These are phyloP conservation scores for Fusarium brachygibbosum DNA, from an alignment of 2,329 filamentous ascomycete species.

Conservation along the genomic window DNA sequence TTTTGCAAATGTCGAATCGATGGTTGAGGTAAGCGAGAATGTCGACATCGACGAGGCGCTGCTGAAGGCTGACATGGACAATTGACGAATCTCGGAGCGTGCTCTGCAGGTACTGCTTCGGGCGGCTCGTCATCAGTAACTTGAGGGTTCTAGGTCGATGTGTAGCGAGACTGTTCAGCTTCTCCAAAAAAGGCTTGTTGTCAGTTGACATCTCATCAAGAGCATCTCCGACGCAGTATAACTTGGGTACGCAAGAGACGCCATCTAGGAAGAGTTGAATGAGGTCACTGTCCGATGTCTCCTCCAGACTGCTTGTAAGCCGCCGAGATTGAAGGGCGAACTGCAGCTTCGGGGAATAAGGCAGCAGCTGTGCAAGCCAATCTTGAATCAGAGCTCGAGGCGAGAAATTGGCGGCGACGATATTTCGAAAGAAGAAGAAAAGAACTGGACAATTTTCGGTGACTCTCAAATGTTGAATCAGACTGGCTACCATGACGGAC, in stretches of 20 bases:
- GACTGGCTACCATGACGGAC: constrained; percentile 42
- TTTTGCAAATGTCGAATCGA: constrained; percentile 26
- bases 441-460: constrained; percentile 39
- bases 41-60: constrained; percentile 40
- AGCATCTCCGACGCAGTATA: constrained; percentile 44
- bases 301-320: constrained; percentile 23
- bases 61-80: constrained; percentile 42
- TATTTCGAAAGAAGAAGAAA: constrained; percentile 47
- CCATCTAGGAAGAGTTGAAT: constrained; percentile 41
- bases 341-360: constrained; percentile 39
- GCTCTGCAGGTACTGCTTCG: constrained; percentile 40
- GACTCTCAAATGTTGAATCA: constrained; percentile 40
- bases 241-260: constrained; percentile 23
- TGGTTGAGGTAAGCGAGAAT: constrained; percentile 36
- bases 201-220: constrained; percentile 45
- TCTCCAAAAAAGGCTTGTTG: constrained; percentile 33
- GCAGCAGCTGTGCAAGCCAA: constrained; percentile 44
- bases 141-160: constrained; percentile 38
- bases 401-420: constrained; percentile 42
- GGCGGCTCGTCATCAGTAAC: constrained; percentile 43
- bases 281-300: constrained; percentile 42
- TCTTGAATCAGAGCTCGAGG: constrained; percentile 43
- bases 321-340: constrained; percentile 34
- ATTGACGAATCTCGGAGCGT: constrained; percentile 40
- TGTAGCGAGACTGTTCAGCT: constrained; percentile 39